Conservation (phyloP, 2,329 filamentous ascomycete genomes). For the Trichoderma sp. region DNA sequence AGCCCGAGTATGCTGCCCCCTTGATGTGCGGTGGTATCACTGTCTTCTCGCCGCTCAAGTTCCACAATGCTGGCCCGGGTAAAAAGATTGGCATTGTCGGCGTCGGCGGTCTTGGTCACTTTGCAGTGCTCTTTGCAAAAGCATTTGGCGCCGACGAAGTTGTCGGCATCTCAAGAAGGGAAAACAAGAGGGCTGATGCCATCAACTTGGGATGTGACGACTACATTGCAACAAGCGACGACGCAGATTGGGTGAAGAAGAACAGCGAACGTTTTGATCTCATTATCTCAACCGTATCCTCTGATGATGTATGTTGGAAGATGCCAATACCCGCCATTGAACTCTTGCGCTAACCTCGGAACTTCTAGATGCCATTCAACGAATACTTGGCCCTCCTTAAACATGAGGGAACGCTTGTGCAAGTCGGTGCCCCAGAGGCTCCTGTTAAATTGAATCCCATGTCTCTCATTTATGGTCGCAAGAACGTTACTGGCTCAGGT, state of each 20-base stretch:
- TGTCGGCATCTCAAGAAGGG: slow-evolving; percentile 60
- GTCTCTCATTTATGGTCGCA: slow-evolving; percentile 58
- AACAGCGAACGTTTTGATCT: slow-evolving; percentile 58
- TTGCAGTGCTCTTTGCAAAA: slow-evolving; percentile 69
- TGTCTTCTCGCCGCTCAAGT: slow-evolving; percentile 64
- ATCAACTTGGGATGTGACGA: slow-evolving; percentile 60
- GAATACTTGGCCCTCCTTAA: slow-evolving; percentile 64
- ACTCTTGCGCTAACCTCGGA: not conserved
- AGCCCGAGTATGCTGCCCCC: slow-evolving; percentile 55
- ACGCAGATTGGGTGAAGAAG: slow-evolving; percentile 58
- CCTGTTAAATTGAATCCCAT: slow-evolving; percentile 38
- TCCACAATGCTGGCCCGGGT: slow-evolving; percentile 67
- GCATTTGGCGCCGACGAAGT: slow-evolving; percentile 67
- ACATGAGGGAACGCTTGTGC: slow-evolving; percentile 64
- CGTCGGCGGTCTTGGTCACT: slow-evolving; percentile 70
- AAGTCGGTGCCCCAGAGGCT: slow-evolving; percentile 55
- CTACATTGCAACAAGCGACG: slow-evolving; percentile 50
- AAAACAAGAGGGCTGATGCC: slow-evolving; percentile 58
- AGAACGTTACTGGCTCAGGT: slow-evolving; percentile 50
- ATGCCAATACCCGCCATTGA: not conserved
- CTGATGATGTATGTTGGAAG: slow-evolving; percentile 33
- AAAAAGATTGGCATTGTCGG: slow-evolving; percentile 70
- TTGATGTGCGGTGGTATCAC: slow-evolving; percentile 75
- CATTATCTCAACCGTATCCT: slow-evolving; percentile 62
- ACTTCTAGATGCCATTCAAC: slow-evolving; percentile 58